Conservation (phyloP, 148 eudicot species). For the Rhododendron mucronatum region DNA sequence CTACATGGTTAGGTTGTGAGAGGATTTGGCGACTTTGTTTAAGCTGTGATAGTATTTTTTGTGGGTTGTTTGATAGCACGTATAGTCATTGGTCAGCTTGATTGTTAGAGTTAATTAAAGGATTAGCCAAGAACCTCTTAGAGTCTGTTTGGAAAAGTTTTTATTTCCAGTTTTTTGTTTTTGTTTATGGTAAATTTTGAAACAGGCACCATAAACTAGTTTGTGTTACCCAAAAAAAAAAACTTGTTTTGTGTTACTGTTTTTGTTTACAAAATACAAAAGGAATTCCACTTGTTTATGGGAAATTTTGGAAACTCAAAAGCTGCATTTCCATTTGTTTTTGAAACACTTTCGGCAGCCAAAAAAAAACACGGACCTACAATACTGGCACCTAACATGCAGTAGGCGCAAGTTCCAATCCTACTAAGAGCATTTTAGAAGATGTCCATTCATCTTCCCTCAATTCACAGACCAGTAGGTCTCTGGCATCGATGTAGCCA, state of each 20-base stretch:
- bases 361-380: too few species aligned
- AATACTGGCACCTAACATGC: neutral
- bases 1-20: neutral
- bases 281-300: neutral
- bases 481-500: too few species aligned
- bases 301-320: neutral
- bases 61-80: neutral
- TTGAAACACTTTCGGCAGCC: too few species aligned
- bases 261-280: too few species aligned
- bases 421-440: neutral
- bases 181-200: neutral
- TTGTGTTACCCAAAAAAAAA: too few species aligned
- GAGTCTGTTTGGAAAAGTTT: neutral
- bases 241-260: neutral
- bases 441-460: neutral
- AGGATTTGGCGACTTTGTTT: neutral
- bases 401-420: neutral
- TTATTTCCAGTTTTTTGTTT: neutral
- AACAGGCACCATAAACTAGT: neutral
- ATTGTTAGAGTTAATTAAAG: neutral
- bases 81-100: neutral
- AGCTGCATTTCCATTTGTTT: neutral
- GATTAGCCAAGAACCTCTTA: neutral
- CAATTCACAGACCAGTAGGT: too few species aligned
- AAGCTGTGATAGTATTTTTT: neutral